phyloP scores from a whole-genome alignment of 2,329 filamentous ascomycete genomes.

The Pseudogymnoascus verrucosus region DNA sequence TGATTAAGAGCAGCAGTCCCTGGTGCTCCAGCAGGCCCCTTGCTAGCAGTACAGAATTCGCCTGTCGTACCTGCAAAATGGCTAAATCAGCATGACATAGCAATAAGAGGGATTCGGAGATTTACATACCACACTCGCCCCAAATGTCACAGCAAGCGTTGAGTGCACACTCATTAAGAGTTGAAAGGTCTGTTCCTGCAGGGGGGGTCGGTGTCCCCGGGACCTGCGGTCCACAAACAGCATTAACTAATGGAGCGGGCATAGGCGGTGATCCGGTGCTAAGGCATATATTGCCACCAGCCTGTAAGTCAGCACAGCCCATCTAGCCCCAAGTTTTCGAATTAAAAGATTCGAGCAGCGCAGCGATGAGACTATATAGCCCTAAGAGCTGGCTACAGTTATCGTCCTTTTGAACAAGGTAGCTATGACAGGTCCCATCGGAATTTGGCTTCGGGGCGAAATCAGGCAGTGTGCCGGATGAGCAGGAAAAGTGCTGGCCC shows the following conservation, averaged over 20 bases:
- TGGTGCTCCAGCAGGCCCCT: conserved; percentile 24
- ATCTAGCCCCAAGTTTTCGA: conserved; percentile 36
- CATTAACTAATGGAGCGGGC: conserved; percentile 31
- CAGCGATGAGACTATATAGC: conserved; percentile 24
- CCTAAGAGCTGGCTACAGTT: conserved; percentile 29
- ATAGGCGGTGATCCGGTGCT: conserved; percentile 34
- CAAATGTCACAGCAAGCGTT: no score
- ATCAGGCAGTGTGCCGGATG: conserved; percentile 25
- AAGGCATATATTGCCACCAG: conserved; percentile 32
- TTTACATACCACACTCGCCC: neutral
- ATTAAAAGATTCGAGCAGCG: conserved; percentile 33
- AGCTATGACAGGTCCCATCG: conserved; percentile 31
- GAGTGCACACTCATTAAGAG: neutral
- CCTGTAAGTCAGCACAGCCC: conserved; percentile 30
- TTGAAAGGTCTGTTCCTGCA: conserved; percentile 19
- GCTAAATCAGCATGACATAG: conserved; percentile 28
- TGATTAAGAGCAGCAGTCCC: conserved; percentile 10
- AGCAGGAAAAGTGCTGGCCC: conserved; percentile 29
- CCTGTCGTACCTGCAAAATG: conserved; percentile 30
- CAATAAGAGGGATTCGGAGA: conserved; percentile 32
- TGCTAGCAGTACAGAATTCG: conserved; percentile 29
- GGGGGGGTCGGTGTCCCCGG: conserved; percentile 31
- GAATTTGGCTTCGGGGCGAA: conserved; percentile 25
- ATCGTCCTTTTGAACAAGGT: conserved; percentile 28
- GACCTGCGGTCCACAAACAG: conserved; percentile 39